These are phyloP conservation scores for Spathaspora sp. DNA, from an alignment of 805 yeast genomes.

Conservation along the genomic window DNA sequence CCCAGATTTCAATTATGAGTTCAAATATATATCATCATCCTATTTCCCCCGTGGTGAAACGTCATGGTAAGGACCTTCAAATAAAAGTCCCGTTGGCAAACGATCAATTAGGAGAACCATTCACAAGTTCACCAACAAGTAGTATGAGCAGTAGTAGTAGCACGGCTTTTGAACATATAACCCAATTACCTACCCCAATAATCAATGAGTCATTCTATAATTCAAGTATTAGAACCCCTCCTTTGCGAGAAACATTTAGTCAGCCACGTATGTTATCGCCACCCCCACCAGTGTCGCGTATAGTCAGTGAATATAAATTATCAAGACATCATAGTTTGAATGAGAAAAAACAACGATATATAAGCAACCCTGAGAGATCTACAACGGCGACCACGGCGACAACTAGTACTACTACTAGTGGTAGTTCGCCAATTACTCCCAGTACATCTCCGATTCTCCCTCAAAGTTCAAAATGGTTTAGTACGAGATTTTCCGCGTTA, in stretches of 20 bases:
- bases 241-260: background rate
- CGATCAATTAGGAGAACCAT: slow-evolving; percentile 4
- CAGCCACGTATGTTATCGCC: background rate
- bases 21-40: background rate
- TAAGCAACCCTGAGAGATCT: slow-evolving; percentile 19
- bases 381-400: background rate
- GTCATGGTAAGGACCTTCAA: background rate
- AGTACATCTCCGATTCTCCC: slow-evolving; percentile 5
- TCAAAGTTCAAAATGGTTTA: slow-evolving; percentile 1
- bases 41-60: background rate
- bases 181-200: slow-evolving; percentile 47
- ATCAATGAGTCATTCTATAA: slow-evolving; percentile 19
- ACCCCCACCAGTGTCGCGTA: slow-evolving; percentile 13
- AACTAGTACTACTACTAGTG: too few species aligned
- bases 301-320: slow-evolving; percentile 34
- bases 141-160: slow-evolving; percentile 2
- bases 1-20: background rate
- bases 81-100: background rate
- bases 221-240: slow-evolving; percentile 6
- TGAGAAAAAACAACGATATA: slow-evolving; percentile 12
- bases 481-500: slow-evolving; percentile 2
- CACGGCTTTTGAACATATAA: slow-evolving; percentile 24
- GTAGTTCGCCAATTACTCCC: slow-evolving; percentile 8
- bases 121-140: background rate
- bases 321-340: slow-evolving; percentile 16